Evolutionary conservation across 2,329 filamentous ascomycete genomes (phyloP).

Genomic region (Nothophoma quercina): DNA sequence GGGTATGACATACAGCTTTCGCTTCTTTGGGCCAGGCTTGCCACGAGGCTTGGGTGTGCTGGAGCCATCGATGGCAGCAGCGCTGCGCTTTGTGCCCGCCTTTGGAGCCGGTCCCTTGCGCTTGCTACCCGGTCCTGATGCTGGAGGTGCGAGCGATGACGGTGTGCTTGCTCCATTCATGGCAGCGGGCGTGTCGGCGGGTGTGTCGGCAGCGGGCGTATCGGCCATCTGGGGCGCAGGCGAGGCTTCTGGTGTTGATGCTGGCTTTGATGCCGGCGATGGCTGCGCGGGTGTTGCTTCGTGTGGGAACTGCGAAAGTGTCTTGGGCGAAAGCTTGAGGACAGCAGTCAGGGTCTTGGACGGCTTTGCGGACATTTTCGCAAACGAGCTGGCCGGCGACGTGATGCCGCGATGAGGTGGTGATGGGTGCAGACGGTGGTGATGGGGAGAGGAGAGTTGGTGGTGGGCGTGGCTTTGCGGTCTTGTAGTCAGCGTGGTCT

Average conservation of each 20-base stretch:
- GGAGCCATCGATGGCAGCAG: constrained; percentile 61
- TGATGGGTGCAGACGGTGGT: constrained; percentile 24
- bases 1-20: constrained; percentile 74
- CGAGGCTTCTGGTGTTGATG: constrained; percentile 46
- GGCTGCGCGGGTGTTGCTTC: constrained; percentile 35
- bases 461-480: constrained; percentile 6
- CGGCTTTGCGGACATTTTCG: constrained; percentile 46
- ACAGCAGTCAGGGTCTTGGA: constrained; percentile 43
- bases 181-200: constrained; percentile 51
- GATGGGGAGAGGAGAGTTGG: constrained; percentile 12
- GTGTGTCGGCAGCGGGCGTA: constrained; percentile 48
- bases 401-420: constrained; percentile 27
- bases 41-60: constrained; percentile 72
- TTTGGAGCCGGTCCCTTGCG: constrained; percentile 81
- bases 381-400: constrained; percentile 29
- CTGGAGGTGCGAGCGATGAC: constrained; percentile 54
- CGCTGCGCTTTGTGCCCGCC: constrained; percentile 66
- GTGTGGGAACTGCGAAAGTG: constrained; percentile 41
- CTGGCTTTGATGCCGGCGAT: constrained; percentile 44
- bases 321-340: constrained; percentile 43
- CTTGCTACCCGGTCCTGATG: constrained; percentile 66
- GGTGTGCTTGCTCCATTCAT: constrained; percentile 45
- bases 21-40: constrained; percentile 95
- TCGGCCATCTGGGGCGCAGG: constrained; percentile 46
- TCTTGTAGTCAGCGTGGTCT: constrained; percentile 21